Evolutionary conservation across 371 early-diverging fungal species (phyloP).

Genomic region (Nosema muscidifuracis): DNA sequence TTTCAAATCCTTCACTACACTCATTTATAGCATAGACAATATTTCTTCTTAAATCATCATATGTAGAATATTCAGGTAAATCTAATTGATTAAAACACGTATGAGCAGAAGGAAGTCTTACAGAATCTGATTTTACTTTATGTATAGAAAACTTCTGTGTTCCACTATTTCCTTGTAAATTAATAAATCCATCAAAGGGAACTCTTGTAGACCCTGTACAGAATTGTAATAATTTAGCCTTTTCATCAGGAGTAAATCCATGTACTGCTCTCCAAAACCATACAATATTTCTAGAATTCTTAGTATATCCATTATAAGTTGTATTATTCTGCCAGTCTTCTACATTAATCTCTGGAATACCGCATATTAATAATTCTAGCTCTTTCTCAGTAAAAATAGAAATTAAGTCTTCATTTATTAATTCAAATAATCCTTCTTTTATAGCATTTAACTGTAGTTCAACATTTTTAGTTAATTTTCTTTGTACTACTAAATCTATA

Average conservation of each 20-base stretch:
- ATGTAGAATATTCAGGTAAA: constrained; percentile 81
- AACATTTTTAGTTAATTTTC: constrained; percentile 75
- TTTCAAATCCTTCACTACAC: constrained; percentile 84
- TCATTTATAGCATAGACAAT: constrained; percentile 81
- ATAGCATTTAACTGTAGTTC: constrained; percentile 83
- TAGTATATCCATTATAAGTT: constrained; percentile 78
- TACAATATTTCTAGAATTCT: constrained; percentile 76
- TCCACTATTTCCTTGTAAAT: constrained; percentile 81
- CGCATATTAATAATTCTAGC: constrained; percentile 88
- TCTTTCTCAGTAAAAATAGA: constrained; percentile 94
- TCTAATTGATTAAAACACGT: constrained; percentile 84
- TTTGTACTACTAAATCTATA: constrained; percentile 77
- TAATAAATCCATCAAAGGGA: constrained; percentile 85
- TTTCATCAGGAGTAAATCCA: constrained; percentile 86
- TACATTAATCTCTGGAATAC: constrained; percentile 89
- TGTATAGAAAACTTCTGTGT: constrained; percentile 95
- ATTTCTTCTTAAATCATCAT: constrained; percentile 77
- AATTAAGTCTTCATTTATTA: constrained; percentile 77
- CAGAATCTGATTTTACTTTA: constrained; percentile 68
- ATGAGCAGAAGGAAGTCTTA: constrained; percentile 88
- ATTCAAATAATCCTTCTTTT: constrained; percentile 83
- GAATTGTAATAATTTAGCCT: constrained; percentile 91
- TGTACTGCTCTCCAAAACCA: constrained; percentile 98
- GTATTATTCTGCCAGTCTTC: constrained; percentile 98
- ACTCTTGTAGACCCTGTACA: constrained; percentile 93